A percentile compares a stretch with the other conserved stretches of the same genome.
These are phyloP conservation scores for Marsdenia floribunda DNA, from an alignment of 257 asterid genomes.

Conservation along the genomic window DNA sequence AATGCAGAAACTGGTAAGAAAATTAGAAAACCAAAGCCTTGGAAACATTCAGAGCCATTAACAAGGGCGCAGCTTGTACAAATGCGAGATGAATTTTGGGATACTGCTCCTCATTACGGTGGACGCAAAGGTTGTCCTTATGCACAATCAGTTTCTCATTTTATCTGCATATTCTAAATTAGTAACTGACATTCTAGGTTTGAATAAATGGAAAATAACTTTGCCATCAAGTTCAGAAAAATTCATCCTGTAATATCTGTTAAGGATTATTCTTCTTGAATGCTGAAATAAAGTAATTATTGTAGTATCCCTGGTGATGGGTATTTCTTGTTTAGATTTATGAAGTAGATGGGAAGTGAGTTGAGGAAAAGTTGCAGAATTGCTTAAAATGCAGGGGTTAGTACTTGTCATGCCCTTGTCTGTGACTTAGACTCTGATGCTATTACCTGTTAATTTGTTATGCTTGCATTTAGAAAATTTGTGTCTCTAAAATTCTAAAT, in stretches of 20 bases:
- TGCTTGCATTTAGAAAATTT: conserved; percentile 3
- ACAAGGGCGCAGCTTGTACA: conserved; percentile 66
- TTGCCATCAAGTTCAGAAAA: not conserved
- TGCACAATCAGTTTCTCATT: not conserved
- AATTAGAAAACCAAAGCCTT: conserved; percentile 64
- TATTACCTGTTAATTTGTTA: not conserved
- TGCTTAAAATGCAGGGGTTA: not conserved
- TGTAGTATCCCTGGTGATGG: not conserved
- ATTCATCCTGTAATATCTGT: not conserved
- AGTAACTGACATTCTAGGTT: conserved; percentile 2
- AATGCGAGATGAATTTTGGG: conserved; percentile 85
- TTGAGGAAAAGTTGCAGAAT: not conserved
- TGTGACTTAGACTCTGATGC: not conserved
- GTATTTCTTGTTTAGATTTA: not conserved
- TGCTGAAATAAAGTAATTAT: not conserved
- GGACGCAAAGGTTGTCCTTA: conserved; percentile 57
- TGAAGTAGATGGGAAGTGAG: not conserved
- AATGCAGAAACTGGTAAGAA: conserved; percentile 38
- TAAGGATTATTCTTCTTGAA: not conserved
- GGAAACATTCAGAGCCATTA: conserved; percentile 82
- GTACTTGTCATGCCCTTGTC: not conserved
- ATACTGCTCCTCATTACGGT: conserved; percentile 89
- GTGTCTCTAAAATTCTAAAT: not conserved
- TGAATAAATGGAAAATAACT: not conserved
- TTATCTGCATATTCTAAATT: not conserved